These are phyloP conservation scores for Xanthoconium purpureum DNA, from an alignment of 768 basidiomycete species.

Conservation along the genomic window DNA sequence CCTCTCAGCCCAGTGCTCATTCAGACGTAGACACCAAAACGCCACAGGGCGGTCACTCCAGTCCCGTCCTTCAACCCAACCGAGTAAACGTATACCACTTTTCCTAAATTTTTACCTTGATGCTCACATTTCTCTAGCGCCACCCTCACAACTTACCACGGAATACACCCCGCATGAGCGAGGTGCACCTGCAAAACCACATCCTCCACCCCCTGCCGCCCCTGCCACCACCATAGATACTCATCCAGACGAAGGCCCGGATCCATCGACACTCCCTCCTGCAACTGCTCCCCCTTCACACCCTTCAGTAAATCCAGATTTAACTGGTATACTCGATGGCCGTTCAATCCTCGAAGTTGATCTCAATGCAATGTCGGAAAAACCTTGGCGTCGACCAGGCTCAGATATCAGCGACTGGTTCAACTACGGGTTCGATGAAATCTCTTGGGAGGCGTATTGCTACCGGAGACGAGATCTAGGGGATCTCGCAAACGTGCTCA, in stretches of 20 bases:
- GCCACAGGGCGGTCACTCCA: constrained; percentile 30
- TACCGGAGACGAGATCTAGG: constrained; percentile 79
- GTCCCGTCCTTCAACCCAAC: constrained; percentile 31
- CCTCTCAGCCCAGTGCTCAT: background rate
- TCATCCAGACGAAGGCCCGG: constrained; percentile 49
- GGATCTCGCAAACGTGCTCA: constrained; percentile 75
- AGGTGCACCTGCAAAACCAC: constrained; percentile 41
- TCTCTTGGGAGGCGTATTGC: constrained; percentile 92
- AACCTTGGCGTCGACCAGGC: constrained; percentile 90
- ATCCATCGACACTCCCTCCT: constrained; percentile 62
- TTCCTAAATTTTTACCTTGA: background rate
- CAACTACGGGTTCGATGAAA: constrained; percentile 98
- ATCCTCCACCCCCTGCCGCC: constrained; percentile 15
- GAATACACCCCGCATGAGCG: constrained; percentile 78
- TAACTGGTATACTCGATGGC: constrained; percentile 65
- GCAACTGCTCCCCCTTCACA: constrained; percentile 75
- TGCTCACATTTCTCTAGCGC: constrained; percentile 21
- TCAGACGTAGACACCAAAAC: constrained; percentile 34
- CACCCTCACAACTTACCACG: constrained; percentile 65
- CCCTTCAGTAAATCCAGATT: constrained; percentile 69
- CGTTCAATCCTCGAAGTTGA: constrained; percentile 86
- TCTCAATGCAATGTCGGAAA: constrained; percentile 67
- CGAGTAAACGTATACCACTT: constrained; percentile 29
- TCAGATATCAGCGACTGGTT: constrained; percentile 97
- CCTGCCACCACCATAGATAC: constrained; percentile 19